Base-by-base conservation (phyloP, 805 yeast species). In the Kazachstania martiniae region DNA sequence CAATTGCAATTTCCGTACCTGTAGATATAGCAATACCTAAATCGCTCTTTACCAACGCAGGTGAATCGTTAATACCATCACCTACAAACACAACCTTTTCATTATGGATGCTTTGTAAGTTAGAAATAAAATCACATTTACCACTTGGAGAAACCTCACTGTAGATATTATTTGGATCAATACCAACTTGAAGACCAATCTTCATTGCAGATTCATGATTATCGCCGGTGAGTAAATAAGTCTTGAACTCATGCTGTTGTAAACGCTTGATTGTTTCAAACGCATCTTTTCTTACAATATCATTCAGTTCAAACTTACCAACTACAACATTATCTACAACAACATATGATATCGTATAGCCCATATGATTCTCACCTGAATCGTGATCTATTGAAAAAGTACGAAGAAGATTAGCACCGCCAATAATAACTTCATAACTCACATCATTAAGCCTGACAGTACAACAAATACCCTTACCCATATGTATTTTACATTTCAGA, bases 61-160 rank as follows among this genome's bases (percentile, higher is more conserved):
- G 96, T 0, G 97, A 94, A 53, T 91, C 99, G 56, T 91, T 91
- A 43, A 91, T 83, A 38, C 99, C 99, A 59, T 91, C 99, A 24
- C 99, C 99, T 15, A 91, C 78, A 65, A 93, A 86, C 5, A 87
- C 89, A 26, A 91, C 78, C 12, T 64, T 61, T 8, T 59, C 46
- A 2, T 26, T 27, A 2, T 62, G 63, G 3, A 44, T 44, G 10
- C 44, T 54, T 47, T 77, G 82, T 34, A 84, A 59, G 30, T 66
- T 63, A 25, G 60, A 58, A 15, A 91, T 74, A 21, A 84, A 65
- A 19, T 68, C 68, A 35, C 83, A 76, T 57, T 91, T 91, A 33
- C 78, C 80, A 12, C 68, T 61, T 0, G 97, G 97, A 1, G 79
- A 63, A 2, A 84, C 74, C 38, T 77, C 84, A 29, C 89, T 76